Evolutionary conservation across 2,329 filamentous ascomycete genomes (phyloP), one percentile per base, ranked within the genome.

Genomic region (Alternaria viburni): DNA sequence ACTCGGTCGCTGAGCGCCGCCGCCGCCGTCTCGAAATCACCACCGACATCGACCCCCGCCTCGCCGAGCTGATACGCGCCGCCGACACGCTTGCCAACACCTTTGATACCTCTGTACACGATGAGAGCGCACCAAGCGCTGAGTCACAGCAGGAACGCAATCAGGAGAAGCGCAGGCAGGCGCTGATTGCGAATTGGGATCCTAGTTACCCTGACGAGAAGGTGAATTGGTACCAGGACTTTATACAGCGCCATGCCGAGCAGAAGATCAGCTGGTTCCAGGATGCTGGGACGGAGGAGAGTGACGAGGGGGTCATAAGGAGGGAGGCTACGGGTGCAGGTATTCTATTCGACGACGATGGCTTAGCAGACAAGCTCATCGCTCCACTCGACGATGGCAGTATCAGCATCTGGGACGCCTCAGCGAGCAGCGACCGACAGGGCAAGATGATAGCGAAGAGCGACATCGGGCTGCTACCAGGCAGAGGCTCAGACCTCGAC

Each of bases 151-250:
- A 55, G 41, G 70, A 74, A 17, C 61, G 72, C 72, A 74, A 81
- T 65, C 72, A 59, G 13, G 65, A 69, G 12, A 75, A 69, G 64
- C 82, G 86, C 69, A 82, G 82, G 59, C 80, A 82, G 21, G 86
- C 89, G 54, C 86, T 92, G 61, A 83, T 91, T 74, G 89, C 90
- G 5, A 93, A 93, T 69, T 97, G 93, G 93, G 93, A 97, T 70
- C 92, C 92, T 1, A 88, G 88, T 0, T 93, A 91, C 67, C 87
- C 89, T 0, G 82, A 81, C 5, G 93, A 97, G 80, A 84, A 83
- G 44, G 85, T 94, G 19, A 89, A 91, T 52, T 97, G 93, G 91
- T 97, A 97, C 77, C 87, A 91, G 59, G 94, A 97, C 79, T 97
- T 93, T 74, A 90, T 96, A 66, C 92, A 94, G 57, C 87, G 94